phyloP scores from a whole-genome alignment of 768 basidiomycete genomes.

The Lyophyllum shimeji region DNA sequence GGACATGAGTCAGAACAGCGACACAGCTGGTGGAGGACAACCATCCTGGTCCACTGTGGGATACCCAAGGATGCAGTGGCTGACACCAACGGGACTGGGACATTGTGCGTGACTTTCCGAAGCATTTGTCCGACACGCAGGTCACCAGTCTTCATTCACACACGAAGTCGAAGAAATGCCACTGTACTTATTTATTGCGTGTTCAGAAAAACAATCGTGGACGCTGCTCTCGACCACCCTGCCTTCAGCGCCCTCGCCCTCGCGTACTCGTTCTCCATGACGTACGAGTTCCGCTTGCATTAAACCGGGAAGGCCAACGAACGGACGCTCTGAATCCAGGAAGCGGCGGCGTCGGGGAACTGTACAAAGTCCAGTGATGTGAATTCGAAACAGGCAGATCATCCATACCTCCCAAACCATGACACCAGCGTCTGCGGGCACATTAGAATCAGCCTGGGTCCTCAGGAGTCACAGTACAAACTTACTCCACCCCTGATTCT shows the following conservation, averaged over 20 bases:
- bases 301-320: slow-evolving; percentile 34
- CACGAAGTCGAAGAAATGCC: too few species aligned
- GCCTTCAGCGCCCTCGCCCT: not conserved
- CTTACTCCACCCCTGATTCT: slow-evolving; percentile 63
- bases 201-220: too few species aligned
- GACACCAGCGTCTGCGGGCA: slow-evolving; percentile 25
- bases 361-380: slow-evolving; percentile 6
- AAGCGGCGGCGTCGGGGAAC: slow-evolving; percentile 39
- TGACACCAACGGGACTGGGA: too few species aligned
- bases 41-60: not conserved
- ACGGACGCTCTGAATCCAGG: slow-evolving; percentile 42
- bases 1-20: slow-evolving; percentile 26
- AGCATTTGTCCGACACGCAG: too few species aligned
- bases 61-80: not conserved
- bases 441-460: not conserved
- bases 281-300: not conserved
- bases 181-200: too few species aligned
- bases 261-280: too few species aligned
- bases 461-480: not conserved
- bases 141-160: too few species aligned
- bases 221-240: too few species aligned
- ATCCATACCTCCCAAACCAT: slow-evolving; percentile 30
- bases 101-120: too few species aligned
- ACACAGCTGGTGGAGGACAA: not conserved
- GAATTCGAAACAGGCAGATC: not conserved